Evolutionary conservation across 148 eudicot species (phyloP), one percentile per base, ranked within the genome.

Genomic region (Pharnaceum exiguum): DNA sequence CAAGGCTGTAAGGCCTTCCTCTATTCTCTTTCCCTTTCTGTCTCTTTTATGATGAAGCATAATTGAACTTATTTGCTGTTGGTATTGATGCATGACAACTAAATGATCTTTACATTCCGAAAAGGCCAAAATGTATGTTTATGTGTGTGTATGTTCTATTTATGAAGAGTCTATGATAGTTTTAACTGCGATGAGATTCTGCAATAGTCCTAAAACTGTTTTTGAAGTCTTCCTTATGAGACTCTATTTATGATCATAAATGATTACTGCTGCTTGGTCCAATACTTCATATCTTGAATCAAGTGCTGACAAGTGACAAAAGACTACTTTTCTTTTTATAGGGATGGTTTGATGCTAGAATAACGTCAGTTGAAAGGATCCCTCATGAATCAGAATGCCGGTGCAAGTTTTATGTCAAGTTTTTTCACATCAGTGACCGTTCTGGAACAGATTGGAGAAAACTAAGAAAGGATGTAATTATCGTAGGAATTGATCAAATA

Each of bases 271-370:
- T 7, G 38, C 38, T 6, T 12, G 7, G 38, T 35, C 12, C 12
- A 35, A 35, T 35, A 6, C 12, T 35, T 35, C 38, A 35, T 35
- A 35, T 35, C n/a, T n/a, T n/a, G n/a, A n/a, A n/a, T n/a, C n/a
- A 11, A 33, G 25, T 36, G 24, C 36, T 28, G 39, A 50, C 18
- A 19, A 28, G 21, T n/a, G n/a, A n/a, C n/a, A n/a, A n/a, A n/a
- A n/a, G n/a, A n/a, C 21, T 52, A 15, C 52, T 45, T 11, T n/a
- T 30, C 67, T 10, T 31, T 6, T 31, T 65, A 38, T 44, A 93
- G 99, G 87, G 79, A 15, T 89, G 91, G 95, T 43, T 75, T 42
- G 99, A 94, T 74, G 99, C 87, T 27, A 82, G 69, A 73, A 79
- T 94, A 63, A 72, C 66, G 26, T 89, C 96, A 4, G 63, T 94